phyloP scores from a whole-genome alignment of 176 grass and related monocot genomes.

The Alloteropsis semialata region DNA sequence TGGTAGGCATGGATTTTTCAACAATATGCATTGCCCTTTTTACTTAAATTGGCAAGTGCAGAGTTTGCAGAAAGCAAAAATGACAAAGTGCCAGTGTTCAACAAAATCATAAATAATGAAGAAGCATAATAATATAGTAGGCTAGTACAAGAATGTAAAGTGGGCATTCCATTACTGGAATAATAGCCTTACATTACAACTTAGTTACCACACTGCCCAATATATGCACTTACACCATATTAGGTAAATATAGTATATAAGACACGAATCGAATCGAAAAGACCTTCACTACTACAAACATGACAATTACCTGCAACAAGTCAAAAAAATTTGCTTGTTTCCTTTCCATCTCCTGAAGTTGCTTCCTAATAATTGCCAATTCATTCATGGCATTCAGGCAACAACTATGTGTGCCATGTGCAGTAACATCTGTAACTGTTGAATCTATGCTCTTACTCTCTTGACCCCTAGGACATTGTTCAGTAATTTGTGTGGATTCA shows the following conservation, averaged over 20 bases:
- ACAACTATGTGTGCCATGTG: conserved; percentile 59
- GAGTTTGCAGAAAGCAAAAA: conserved; percentile 2
- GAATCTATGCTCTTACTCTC: conserved; percentile 60
- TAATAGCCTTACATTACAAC: neutral
- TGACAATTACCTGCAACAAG: conserved; percentile 64
- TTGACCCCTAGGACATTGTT: conserved; percentile 36
- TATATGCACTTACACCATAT: neutral
- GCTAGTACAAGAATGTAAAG: neutral
- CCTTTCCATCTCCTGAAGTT: conserved; percentile 85
- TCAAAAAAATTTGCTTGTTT: conserved; percentile 73
- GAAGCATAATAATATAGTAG: neutral
- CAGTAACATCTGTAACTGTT: conserved; percentile 62
- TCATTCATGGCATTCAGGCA: conserved; percentile 72
- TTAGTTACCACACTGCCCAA: neutral
- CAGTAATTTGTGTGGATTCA: conserved; percentile 39
- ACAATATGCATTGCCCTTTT: neutral
- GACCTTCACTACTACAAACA: conserved; percentile 16
- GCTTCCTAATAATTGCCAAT: conserved; percentile 69
- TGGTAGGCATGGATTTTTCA: neutral
- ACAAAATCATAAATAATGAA: conserved; percentile 1
- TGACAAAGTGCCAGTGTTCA: neutral
- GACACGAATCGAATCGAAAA: neutral
- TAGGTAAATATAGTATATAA: conserved; percentile 7
- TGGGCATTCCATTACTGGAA: neutral
- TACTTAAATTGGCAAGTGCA: neutral